Percentiles rank a stretch among this genome's conserved stretches.
These are phyloP conservation scores for Xylaria sp. DNA, from an alignment of 2,329 filamentous ascomycete species.

Conservation along the genomic window DNA sequence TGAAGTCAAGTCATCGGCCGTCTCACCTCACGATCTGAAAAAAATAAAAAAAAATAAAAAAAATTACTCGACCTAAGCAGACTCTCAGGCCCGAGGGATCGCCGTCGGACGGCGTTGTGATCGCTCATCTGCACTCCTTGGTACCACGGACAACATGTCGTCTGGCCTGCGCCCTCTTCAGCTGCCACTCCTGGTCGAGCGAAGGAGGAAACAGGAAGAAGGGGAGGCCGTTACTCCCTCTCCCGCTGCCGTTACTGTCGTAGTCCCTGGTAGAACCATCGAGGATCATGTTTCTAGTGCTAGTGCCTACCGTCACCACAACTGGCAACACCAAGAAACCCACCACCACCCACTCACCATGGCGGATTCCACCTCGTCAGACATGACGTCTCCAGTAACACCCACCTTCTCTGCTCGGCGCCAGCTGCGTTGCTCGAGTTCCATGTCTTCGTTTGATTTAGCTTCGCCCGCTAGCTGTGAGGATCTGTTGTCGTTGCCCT, in stretches of 20 bases:
- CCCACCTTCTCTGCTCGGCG: conserved; percentile 63
- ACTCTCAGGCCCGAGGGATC: neutral
- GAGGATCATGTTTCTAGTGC: conserved; percentile 40
- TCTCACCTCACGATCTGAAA: neutral
- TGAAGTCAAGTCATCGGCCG: neutral
- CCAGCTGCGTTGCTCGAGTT: conserved; percentile 65
- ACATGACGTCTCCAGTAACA: conserved; percentile 63
- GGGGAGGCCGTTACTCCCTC: conserved; percentile 20
- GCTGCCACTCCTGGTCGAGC: conserved; percentile 30
- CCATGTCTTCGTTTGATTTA: conserved; percentile 70
- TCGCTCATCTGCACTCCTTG: conserved; percentile 15
- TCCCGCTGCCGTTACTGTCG: conserved; percentile 12
- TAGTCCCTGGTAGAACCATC: conserved; percentile 16
- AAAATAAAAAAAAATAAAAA: neutral
- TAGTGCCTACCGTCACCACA: conserved; percentile 19
- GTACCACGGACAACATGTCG: conserved; percentile 24
- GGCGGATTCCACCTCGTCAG: conserved; percentile 56
- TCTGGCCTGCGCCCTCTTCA: conserved; percentile 32
- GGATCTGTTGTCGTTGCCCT: conserved; percentile 52
- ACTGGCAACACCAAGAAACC: conserved; percentile 4
- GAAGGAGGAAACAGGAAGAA: conserved; percentile 29
- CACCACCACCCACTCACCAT: conserved; percentile 32
- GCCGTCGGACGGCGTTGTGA: conserved; percentile 16
- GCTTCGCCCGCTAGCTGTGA: conserved; percentile 46
- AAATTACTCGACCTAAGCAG: neutral